Percentiles rank a stretch among this genome's conserved stretches.
phyloP scores from a whole-genome alignment of 2,329 filamentous ascomycete genomes.

The Zasmidium cellare region DNA sequence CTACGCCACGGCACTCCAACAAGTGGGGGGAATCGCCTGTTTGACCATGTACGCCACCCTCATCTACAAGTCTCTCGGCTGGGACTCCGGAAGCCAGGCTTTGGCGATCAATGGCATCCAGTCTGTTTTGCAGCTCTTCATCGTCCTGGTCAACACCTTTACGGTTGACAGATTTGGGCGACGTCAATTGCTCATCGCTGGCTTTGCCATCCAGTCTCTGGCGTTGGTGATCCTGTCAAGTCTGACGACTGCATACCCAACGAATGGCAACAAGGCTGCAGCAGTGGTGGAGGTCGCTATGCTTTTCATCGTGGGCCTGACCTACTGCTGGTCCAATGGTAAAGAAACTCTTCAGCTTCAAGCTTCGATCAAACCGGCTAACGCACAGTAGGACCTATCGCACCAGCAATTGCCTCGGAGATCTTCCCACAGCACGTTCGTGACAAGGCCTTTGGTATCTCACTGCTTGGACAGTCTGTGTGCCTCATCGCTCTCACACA shows the following conservation, averaged over 20 bases:
- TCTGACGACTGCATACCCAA: conserved; percentile 40
- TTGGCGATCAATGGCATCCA: conserved; percentile 43
- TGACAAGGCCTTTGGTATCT: conserved; percentile 42
- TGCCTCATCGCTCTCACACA: conserved; percentile 42
- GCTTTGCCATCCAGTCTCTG: conserved; percentile 40
- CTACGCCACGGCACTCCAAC: conserved; percentile 34
- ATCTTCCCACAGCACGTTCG: conserved; percentile 45
- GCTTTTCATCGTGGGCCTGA: conserved; percentile 46
- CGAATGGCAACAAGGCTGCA: conserved; percentile 40
- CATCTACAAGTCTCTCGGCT: conserved; percentile 43
- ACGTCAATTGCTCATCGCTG: conserved; percentile 36
- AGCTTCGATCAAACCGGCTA: no score
- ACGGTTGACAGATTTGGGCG: conserved; percentile 41
- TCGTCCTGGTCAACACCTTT: conserved; percentile 43
- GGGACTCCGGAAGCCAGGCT: conserved; percentile 38
- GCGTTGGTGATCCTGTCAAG: conserved; percentile 41
- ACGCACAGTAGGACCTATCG: conserved; percentile 37
- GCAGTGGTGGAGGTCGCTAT: conserved; percentile 44
- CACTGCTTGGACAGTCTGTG: conserved; percentile 39
- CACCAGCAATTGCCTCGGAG: conserved; percentile 39
- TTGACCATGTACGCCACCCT: conserved; percentile 42
- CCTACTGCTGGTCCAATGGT: conserved; percentile 44
- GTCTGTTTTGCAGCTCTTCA: conserved; percentile 39
- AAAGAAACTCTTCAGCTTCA: no score
- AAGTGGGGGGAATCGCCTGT: conserved; percentile 27